Base-by-base conservation (phyloP, 176 grass and related monocot species). In the Bonia amplexicaulis region DNA sequence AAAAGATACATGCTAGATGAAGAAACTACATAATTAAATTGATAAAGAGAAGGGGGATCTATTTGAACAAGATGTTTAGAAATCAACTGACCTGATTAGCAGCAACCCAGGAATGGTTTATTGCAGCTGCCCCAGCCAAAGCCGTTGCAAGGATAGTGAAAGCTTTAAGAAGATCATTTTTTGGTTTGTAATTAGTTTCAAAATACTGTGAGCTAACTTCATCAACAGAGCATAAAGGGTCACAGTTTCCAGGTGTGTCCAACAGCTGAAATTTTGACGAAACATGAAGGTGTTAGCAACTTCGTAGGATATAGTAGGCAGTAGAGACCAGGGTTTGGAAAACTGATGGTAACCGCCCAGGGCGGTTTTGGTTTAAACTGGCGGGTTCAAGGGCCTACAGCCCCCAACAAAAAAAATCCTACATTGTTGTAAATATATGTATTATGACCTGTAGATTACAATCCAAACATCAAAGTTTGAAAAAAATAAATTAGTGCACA, bases 21-120 rank as follows among this genome's bases (percentile, higher is more conserved):
- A 66, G 13, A 58, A 9, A 55, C 1, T 29, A 64, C n/a, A 89
- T 41, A 47, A 44, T 85, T 52, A 16, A 74, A 81, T 19, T 61
- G 65, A 44, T 33, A 59, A 15, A 3, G 41, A 58, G 29, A 52
- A 12, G 22, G 29, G 11, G 47, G 12, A 47, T 37, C 62, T 46
- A 16, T 54, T 63, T 85, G 66, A 9, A 73, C 35, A 83, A 69
- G 65, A 39, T 80, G 64, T 40, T 73, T 26, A 82, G 1, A 7
- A 77, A 80, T 52, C 33, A 73, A 48, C 42, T 63, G 44, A 98
- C 96, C 93, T 95, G 93, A 87, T 98, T 93, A 73, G 88, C 91
- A 81, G 93, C 93, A 62, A 98, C 93, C 96, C 96, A 98, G 27
- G 96, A 95, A 87, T 95, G 93, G 83, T 95, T 98, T 84, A 95